A percentile compares a stretch with the other conserved stretches of the same genome.
phyloP scores from a whole-genome alignment of 805 yeast species.

The Clavispora phyllophila region DNA sequence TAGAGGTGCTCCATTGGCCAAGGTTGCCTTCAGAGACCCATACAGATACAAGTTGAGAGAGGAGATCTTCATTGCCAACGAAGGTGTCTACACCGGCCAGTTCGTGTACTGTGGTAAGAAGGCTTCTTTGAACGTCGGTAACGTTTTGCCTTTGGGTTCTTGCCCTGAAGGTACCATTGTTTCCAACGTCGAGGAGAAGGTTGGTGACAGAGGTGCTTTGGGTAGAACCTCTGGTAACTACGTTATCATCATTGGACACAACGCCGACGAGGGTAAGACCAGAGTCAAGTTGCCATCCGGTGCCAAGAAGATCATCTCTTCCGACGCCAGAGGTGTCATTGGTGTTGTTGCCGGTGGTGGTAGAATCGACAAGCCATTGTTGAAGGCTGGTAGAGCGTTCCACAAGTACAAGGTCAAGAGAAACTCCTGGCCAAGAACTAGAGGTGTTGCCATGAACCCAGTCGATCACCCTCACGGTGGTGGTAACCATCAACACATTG shows the following conservation, averaged over 20 bases:
- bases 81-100: conserved; percentile 7
- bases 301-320: conserved; percentile 6
- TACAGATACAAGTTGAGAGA: conserved; percentile 6
- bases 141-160: conserved; percentile 5
- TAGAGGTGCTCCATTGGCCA: conserved; percentile 8
- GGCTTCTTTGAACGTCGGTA: conserved; percentile 6
- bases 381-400: conserved; percentile 8
- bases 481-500: conserved; percentile 32
- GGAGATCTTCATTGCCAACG: conserved; percentile 8
- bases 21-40: conserved; percentile 8
- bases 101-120: conserved; percentile 6
- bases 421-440: conserved; percentile 6
- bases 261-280: conserved; percentile 8
- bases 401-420: conserved; percentile 9
- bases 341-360: conserved; percentile 8
- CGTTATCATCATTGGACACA: conserved; percentile 8
- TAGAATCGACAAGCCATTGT: conserved; percentile 8
- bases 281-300: conserved; percentile 9
- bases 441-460: conserved; percentile 9
- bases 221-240: conserved; percentile 8
- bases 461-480: conserved; percentile 10
- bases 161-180: conserved; percentile 7
- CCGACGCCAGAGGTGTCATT: conserved; percentile 7
- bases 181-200: conserved; percentile 8
- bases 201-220: conserved; percentile 8